A percentile compares a stretch with the other conserved stretches of the same genome.
Evolutionary conservation across 371 early-diverging fungal species (phyloP).

Genomic region (Funneliformis caledonium): DNA sequence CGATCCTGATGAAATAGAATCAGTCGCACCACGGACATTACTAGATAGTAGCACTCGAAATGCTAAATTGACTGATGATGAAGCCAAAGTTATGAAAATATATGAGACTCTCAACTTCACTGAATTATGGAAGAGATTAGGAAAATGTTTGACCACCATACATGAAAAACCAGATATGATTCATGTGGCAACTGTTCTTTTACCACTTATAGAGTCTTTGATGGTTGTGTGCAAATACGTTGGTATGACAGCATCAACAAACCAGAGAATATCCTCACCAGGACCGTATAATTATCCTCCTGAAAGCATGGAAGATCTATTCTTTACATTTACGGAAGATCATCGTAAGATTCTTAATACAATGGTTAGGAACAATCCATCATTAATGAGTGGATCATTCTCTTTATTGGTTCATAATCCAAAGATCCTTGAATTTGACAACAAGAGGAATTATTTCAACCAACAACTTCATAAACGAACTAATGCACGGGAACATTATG

Average conservation of each 20-base stretch:
- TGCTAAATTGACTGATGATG: conserved; percentile 49
- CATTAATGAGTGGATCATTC: conserved; percentile 95
- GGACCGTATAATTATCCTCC: conserved; percentile 45
- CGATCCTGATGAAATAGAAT: conserved; percentile 51
- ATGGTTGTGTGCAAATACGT: conserved; percentile 92
- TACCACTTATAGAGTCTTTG: conserved; percentile 95
- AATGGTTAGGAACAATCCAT: conserved; percentile 96
- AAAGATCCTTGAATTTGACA: conserved; percentile 97
- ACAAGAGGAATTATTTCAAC: conserved; percentile 96
- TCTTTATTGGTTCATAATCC: conserved; percentile 95
- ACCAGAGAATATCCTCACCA: conserved; percentile 34
- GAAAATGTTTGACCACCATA: conserved; percentile 73
- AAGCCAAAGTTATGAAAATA: conserved; percentile 65
- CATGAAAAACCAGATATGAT: conserved; percentile 79
- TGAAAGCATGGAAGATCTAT: conserved; percentile 69
- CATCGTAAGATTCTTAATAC: conserved; percentile 96
- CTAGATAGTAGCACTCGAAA: conserved; percentile 41
- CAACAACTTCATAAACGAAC: conserved; percentile 90
- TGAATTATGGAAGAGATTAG: conserved; percentile 82
- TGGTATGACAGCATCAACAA: conserved; percentile 45
- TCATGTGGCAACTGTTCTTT: conserved; percentile 89
- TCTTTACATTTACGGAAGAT: conserved; percentile 89
- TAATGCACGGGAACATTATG: conserved; percentile 67
- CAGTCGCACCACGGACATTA: conserved; percentile 45
- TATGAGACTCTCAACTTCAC: conserved; percentile 76